A percentile compares a stretch with the other conserved stretches of the same genome.
phyloP scores from a whole-genome alignment of 2,329 filamentous ascomycete species.

The Helicocarpus griseus region DNA sequence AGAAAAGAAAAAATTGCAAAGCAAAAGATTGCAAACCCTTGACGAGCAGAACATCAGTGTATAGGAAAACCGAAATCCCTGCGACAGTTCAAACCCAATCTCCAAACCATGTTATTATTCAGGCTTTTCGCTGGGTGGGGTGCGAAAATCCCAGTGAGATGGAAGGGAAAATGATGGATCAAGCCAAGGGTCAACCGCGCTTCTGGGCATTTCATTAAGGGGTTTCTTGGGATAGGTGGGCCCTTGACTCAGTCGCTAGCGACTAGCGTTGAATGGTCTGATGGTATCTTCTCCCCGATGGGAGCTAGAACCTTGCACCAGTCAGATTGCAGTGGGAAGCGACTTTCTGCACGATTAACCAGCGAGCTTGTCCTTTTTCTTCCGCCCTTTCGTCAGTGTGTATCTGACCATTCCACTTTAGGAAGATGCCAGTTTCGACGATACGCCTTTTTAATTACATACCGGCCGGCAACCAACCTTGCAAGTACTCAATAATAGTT shows the following conservation, averaged over 20 bases:
- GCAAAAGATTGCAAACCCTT: neutral
- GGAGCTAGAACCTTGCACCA: neutral
- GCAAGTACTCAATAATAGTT: too few species aligned
- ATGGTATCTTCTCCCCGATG: neutral
- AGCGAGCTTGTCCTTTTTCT: neutral
- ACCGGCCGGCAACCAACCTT: neutral
- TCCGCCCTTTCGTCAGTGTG: neutral
- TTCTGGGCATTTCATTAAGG: neutral
- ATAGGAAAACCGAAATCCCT: neutral
- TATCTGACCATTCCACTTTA: conserved; percentile 1
- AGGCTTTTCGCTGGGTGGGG: neutral
- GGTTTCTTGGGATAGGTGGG: neutral
- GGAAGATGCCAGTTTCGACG: conserved; percentile 1
- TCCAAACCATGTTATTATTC: neutral
- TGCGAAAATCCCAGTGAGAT: neutral
- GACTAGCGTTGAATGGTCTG: neutral
- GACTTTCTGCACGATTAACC: neutral
- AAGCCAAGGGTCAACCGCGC: conserved; percentile 1
- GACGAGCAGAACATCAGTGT: neutral
- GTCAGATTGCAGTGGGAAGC: conserved; percentile 1
- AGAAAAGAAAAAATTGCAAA: neutral
- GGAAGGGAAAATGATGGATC: neutral
- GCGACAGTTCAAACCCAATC: neutral
- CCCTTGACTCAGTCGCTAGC: neutral
- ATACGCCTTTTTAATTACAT: neutral